A percentile compares a stretch with the other conserved stretches of the same genome.
Evolutionary conservation across 2,329 filamentous ascomycete genomes (phyloP).

Genomic region (Penicillium vulpinum): DNA sequence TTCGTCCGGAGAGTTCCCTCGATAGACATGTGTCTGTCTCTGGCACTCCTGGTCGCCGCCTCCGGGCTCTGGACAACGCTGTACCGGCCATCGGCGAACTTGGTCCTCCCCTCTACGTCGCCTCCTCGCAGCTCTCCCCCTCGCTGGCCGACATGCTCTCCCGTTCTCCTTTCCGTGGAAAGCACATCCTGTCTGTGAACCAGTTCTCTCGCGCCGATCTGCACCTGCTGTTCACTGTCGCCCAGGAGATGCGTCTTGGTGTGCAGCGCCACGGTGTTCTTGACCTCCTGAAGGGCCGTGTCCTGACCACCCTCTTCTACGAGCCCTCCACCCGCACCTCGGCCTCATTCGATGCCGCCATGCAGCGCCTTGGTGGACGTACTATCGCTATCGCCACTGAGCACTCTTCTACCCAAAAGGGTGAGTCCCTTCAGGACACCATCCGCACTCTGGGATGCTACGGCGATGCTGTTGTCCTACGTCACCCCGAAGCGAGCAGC

Average conservation of each 20-base stretch:
- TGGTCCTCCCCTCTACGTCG: conserved; percentile 41
- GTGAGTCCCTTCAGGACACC: conserved; percentile 89
- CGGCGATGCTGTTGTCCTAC: conserved; percentile 90
- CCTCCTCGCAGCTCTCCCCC: conserved; percentile 56
- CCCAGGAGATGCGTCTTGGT: conserved; percentile 94
- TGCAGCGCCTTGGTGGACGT: conserved; percentile 93
- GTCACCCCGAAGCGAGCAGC: conserved; percentile 80
- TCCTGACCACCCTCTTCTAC: conserved; percentile 93
- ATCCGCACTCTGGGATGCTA: conserved; percentile 93
- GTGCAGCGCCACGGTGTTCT: conserved; percentile 90
- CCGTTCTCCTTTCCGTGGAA: conserved; percentile 81
- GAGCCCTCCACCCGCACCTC: conserved; percentile 96
- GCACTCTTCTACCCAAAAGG: conserved; percentile 88
- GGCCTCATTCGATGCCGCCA: conserved; percentile 92
- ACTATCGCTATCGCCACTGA: conserved; percentile 79
- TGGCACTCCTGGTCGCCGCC: conserved; percentile 39
- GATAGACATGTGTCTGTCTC: conserved; percentile 41
- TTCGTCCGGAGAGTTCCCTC: conserved; percentile 39
- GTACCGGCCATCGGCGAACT: conserved; percentile 37
- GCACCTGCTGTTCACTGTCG: conserved; percentile 91
- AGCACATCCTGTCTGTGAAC: conserved; percentile 87
- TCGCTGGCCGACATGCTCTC: conserved; percentile 71
- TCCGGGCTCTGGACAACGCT: conserved; percentile 29
- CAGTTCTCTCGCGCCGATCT: conserved; percentile 86
- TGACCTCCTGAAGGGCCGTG: conserved; percentile 78